Evolutionary conservation across 352 stramenopile species (phyloP).

Genomic region (Phytophthora pinifolia): DNA sequence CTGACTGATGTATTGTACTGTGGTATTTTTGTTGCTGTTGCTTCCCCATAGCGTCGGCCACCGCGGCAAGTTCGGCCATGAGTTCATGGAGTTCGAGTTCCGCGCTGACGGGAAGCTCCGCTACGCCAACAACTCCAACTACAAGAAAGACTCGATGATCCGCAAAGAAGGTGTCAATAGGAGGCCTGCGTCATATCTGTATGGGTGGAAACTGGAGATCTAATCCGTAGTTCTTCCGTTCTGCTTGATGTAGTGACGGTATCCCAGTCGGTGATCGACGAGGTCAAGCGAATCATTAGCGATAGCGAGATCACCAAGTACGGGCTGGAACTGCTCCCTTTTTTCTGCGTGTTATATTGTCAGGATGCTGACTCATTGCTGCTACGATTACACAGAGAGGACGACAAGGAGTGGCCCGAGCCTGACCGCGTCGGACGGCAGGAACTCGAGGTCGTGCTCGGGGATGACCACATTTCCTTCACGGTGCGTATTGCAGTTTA

Average conservation of each 20-base stretch:
- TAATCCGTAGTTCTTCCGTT: conserved; percentile 3
- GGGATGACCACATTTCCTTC: conserved; percentile 97
- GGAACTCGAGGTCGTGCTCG: conserved; percentile 96
- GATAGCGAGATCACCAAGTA: conserved; percentile 92
- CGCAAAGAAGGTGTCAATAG: conserved; percentile 89
- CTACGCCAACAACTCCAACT: conserved; percentile 99
- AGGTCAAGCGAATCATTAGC: conserved; percentile 94
- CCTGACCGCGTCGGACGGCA: conserved; percentile 92
- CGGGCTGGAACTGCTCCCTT: conserved; percentile 1
- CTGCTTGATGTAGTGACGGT: conserved; percentile 71
- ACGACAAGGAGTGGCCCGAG: conserved; percentile 96
- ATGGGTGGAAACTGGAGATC: not conserved
- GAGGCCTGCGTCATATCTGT: not conserved
- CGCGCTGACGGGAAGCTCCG: conserved; percentile 89
- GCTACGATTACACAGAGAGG: conserved; percentile 56
- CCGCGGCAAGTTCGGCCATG: conserved; percentile 95
- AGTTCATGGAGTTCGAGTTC: conserved; percentile 99
- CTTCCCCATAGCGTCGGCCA: conserved; percentile 87
- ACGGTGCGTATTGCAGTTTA: conserved; percentile 52
- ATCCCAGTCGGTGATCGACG: conserved; percentile 90
- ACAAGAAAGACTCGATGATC: conserved; percentile 98
- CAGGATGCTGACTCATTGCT: conserved; percentile 10
- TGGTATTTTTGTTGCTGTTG: not conserved
- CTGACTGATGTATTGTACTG: not conserved
- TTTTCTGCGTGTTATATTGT: not conserved